Percentiles rank a stretch among this genome's conserved stretches.
phyloP scores from a whole-genome alignment of 2,329 filamentous ascomycete genomes.

The Neodidymelliopsis sp. region DNA sequence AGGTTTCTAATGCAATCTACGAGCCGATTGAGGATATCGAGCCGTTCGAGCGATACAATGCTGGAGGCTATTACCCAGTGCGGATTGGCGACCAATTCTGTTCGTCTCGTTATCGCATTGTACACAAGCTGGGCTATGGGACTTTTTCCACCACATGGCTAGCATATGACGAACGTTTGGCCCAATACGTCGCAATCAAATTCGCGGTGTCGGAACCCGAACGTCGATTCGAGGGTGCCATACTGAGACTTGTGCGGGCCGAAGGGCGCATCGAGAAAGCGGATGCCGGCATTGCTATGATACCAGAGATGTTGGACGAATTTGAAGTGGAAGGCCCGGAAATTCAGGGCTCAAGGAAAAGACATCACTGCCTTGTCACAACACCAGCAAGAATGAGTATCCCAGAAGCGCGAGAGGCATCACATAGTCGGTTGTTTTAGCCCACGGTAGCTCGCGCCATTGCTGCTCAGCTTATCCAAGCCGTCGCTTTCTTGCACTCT shows the following conservation, averaged over 20 bases:
- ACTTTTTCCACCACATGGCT: constrained; percentile 25
- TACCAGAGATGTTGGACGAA: constrained; percentile 33
- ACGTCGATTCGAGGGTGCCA: constrained; percentile 8
- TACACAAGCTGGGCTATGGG: constrained; percentile 26
- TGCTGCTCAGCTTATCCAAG: constrained; percentile 19
- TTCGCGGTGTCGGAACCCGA: constrained; percentile 11
- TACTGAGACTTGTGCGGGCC: constrained; percentile 9
- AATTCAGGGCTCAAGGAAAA: constrained; percentile 26
- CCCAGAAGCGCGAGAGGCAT: constrained; percentile 17
- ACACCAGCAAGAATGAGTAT: constrained; percentile 40
- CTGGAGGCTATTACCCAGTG: constrained; percentile 16
- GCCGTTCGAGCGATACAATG: too few species aligned
- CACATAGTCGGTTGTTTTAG: constrained; percentile 9
- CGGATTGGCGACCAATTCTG: constrained; percentile 11
- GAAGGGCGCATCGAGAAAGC: neutral
- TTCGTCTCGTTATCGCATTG: constrained; percentile 19
- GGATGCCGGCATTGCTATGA: neutral
- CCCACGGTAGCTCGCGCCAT: constrained; percentile 18
- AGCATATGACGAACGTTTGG: constrained; percentile 11
- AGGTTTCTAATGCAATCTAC: too few species aligned
- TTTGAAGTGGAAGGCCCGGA: constrained; percentile 45
- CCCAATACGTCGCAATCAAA: constrained; percentile 20
- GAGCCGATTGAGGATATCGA: too few species aligned
- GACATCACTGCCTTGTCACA: constrained; percentile 43
- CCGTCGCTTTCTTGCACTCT: constrained; percentile 19